A percentile compares a stretch with the other conserved stretches of the same genome.
Conservation (phyloP, 2,329 filamentous ascomycete species). For the Aspergillus quadricinctus region DNA sequence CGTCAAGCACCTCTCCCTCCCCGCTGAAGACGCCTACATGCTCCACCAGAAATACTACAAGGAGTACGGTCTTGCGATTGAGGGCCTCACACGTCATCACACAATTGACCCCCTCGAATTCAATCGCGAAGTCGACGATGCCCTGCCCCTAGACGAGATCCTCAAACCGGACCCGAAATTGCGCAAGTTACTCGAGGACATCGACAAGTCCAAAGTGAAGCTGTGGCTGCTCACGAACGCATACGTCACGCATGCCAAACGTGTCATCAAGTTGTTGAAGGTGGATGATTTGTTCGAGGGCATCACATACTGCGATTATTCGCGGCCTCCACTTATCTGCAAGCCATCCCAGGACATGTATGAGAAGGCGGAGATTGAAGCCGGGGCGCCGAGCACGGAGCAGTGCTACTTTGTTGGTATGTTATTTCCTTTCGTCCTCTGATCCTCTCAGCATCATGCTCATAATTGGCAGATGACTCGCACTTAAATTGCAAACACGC, state of each 20-base stretch:
- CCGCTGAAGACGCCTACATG: constrained; percentile 71
- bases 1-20: constrained; percentile 66
- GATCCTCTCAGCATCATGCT: constrained; percentile 8
- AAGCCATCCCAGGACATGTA: constrained; percentile 84
- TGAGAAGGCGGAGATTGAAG: constrained; percentile 81
- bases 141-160: constrained; percentile 78
- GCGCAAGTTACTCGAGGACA: constrained; percentile 70
- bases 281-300: constrained; percentile 91
- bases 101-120: constrained; percentile 94
- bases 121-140: constrained; percentile 91
- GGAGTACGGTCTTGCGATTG: constrained; percentile 94
- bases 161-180: constrained; percentile 74
- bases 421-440: constrained; percentile 26
- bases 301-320: constrained; percentile 92
- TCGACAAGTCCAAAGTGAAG: constrained; percentile 78
- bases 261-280: constrained; percentile 74
- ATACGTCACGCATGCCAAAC: constrained; percentile 78
- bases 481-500: constrained; percentile 75
- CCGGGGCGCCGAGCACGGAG: constrained; percentile 61
- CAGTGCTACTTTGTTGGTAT: constrained; percentile 91
- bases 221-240: constrained; percentile 97
- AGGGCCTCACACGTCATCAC: constrained; percentile 89
- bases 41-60: constrained; percentile 91
- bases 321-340: constrained; percentile 67
- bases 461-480: constrained; percentile 64